Base-by-base conservation (phyloP, 768 basidiomycete genomes). In the Pulveroboletus sp. region DNA sequence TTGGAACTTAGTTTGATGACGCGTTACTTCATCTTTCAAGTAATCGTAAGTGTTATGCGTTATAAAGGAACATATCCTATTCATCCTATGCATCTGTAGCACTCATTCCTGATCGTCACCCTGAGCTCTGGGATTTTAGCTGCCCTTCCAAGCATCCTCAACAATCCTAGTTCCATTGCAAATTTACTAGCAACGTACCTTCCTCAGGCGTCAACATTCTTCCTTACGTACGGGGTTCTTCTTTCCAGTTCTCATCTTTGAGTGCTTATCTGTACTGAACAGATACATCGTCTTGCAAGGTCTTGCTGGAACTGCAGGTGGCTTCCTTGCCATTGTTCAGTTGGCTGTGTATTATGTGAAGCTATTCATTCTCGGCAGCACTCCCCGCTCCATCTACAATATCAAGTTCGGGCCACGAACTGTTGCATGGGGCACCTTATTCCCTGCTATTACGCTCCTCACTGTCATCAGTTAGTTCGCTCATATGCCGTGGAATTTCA, bases 1-100 rank as follows among this genome's bases (percentile, higher is more conserved):
- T 70, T 98, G 37, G 95, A 99, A 59, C 77, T 96, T 5, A 89
- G 86, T 45, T 69, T 99, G 62, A 96, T 97, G 94, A 84, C 82
- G 1, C 76, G 96, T 18, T 98, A 77, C 71, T 95, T 95, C 72
- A 72, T 91, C 55, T 96, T 96, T 77, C 86, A 89, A 72, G 89
- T 94, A 43, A 71, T 96, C 46, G 91, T 94, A 69, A 56, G 90
- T 81, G 5, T 39, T 21, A 9, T 40, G 42, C 10, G 4, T 10
- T 26, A 13, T 40, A 4, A 11, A 45, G 13, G 8, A n/a, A 13
- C 8, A 0, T 5, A 8, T 33, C 4, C 43, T 27, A 15, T 17
- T 60, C 26, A 48, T 13, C 39, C 0, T 21, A 42, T 10, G 13
- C 41, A 11, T 38, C 39, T 33, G 18, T 69, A 96, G 88, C 89